Evolutionary conservation across 208 protist species (phyloP).

Genomic region (Trypanosoma lewisi): DNA sequence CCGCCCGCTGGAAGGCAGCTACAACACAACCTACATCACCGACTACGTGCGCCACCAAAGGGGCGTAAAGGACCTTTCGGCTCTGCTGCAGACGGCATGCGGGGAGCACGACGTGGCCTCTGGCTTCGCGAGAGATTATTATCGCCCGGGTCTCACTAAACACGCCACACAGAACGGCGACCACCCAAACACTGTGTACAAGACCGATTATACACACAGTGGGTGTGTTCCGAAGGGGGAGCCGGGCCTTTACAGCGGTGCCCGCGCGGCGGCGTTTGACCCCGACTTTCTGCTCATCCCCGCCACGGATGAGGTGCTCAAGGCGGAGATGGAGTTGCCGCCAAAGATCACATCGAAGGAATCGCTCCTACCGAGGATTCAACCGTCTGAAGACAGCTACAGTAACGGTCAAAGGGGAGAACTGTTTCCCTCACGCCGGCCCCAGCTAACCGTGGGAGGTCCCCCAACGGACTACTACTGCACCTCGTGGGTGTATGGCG

Average conservation of each 20-base stretch:
- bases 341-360: constrained; percentile 73
- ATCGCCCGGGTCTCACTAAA: constrained; percentile 36
- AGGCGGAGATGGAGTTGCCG: constrained; percentile 47
- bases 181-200: constrained; percentile 64
- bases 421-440: constrained; percentile 27
- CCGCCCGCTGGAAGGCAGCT: constrained; percentile 14
- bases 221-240: constrained; percentile 22
- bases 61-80: constrained; percentile 27
- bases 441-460: constrained; percentile 20
- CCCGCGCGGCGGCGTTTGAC: constrained; percentile 41
- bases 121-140: constrained; percentile 36
- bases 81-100: constrained; percentile 11
- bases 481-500: constrained; percentile 75
- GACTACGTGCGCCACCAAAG: constrained; percentile 49
- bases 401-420: not conserved
- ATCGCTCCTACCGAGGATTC: constrained; percentile 41
- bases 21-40: constrained; percentile 52
- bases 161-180: constrained; percentile 34
- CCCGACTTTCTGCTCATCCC: constrained; percentile 53
- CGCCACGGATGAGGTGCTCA: constrained; percentile 25
- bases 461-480: constrained; percentile 52
- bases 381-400: constrained; percentile 11
- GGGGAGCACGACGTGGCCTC: constrained; percentile 24
- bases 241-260: constrained; percentile 50
- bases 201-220: constrained; percentile 49